These are phyloP conservation scores for Retiboletus flavoniger DNA, from an alignment of 1,284 basidiomycete species.

Conservation along the genomic window DNA sequence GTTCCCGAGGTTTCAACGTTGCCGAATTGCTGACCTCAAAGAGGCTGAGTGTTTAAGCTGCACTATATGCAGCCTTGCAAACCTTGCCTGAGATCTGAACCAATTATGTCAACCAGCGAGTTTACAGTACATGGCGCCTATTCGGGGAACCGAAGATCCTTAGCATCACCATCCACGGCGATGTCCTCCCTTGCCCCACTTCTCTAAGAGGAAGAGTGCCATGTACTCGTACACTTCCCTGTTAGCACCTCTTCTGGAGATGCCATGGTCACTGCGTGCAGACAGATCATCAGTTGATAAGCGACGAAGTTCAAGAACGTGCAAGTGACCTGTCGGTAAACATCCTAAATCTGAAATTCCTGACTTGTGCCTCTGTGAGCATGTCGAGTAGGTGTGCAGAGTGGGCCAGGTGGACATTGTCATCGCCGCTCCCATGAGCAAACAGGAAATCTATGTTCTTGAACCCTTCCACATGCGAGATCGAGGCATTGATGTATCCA, in stretches of 20 bases:
- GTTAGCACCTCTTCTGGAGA: constrained; percentile 71
- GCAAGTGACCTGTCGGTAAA: constrained; percentile 85
- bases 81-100: constrained; percentile 1
- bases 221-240: constrained; percentile 87
- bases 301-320: constrained; percentile 5
- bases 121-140: constrained; percentile 6
- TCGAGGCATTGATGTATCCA: constrained; percentile 84
- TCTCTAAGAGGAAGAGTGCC: constrained; percentile 80
- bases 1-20: not conserved
- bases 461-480: constrained; percentile 86
- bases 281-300: constrained; percentile 7
- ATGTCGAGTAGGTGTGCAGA: constrained; percentile 90
- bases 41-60: not conserved
- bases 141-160: not conserved
- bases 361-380: constrained; percentile 75
- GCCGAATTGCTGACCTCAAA: not conserved
- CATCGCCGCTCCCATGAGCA: constrained; percentile 91
- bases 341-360: constrained; percentile 88
- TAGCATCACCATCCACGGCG: constrained; percentile 51
- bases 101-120: constrained; percentile 8
- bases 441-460: constrained; percentile 76
- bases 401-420: constrained; percentile 93
- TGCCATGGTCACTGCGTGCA: constrained; percentile 69
- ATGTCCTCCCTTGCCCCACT: constrained; percentile 85
- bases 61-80: not conserved